Conservation (phyloP, 192 early-diverging fungal genomes). For the Phycomyces blakesleeanus region DNA sequence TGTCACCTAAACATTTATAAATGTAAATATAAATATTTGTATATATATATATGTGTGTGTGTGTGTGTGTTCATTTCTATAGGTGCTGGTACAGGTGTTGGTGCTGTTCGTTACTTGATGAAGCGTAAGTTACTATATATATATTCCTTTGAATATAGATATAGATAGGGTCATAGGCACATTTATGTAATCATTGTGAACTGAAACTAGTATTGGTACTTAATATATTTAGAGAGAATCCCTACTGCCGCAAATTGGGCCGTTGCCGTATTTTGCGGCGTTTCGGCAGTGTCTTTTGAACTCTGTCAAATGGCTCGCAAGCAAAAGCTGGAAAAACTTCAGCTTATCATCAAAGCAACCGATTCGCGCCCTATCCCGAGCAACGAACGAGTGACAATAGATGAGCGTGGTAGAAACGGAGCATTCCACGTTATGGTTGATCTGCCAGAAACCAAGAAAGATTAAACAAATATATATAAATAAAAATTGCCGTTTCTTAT, state of each 20-base stretch:
- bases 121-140: slow-evolving; percentile 24
- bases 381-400: slow-evolving; percentile 12
- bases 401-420: slow-evolving; percentile 26
- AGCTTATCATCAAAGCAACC: slow-evolving; percentile 26
- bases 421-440: slow-evolving; percentile 29
- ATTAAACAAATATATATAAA: background rate
- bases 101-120: slow-evolving; percentile 31
- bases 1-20: no score
- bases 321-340: slow-evolving; percentile 25
- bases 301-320: slow-evolving; percentile 36
- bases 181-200: no score
- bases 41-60: no score
- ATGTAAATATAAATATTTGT: no score
- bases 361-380: slow-evolving; percentile 14
- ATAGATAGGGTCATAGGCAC: no score
- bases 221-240: slow-evolving; percentile 31
- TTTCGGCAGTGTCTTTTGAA: slow-evolving; percentile 33
- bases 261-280: slow-evolving; percentile 36
- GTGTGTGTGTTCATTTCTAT: no score
- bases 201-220: no score
- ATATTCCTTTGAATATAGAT: background rate
- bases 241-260: slow-evolving; percentile 40
- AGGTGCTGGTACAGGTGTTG: slow-evolving; percentile 35
- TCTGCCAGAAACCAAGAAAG: slow-evolving; percentile 5
- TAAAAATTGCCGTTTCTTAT: background rate